Conservation (phyloP, 805 yeast species). For the Ogataea methanolica region DNA sequence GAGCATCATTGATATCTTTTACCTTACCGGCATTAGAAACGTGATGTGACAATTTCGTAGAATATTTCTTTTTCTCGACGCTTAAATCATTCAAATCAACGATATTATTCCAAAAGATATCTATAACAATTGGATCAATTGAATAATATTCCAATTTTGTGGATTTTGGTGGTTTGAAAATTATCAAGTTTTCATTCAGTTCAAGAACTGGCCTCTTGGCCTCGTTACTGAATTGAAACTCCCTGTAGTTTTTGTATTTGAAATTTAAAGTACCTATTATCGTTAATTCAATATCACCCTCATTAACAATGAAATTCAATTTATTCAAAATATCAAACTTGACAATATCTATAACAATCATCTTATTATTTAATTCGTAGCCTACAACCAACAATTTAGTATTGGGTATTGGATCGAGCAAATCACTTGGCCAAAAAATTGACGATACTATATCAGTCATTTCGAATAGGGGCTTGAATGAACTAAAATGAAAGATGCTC, state of each 20-base stretch:
- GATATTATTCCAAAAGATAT: constrained; percentile 36
- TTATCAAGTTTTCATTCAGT: constrained; percentile 30
- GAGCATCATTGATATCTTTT: constrained; percentile 21
- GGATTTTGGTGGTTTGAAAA: constrained; percentile 71
- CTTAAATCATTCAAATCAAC: constrained; percentile 7
- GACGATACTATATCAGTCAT: constrained; percentile 4
- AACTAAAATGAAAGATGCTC: background rate
- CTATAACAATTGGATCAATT: constrained; percentile 63
- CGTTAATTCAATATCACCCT: constrained; percentile 18
- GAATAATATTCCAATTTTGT: constrained; percentile 74
- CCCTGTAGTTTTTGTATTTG: constrained; percentile 9
- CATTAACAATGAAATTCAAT: constrained; percentile 11
- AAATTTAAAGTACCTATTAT: constrained; percentile 26
- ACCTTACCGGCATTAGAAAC: constrained; percentile 9
- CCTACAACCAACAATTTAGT: constrained; percentile 24
- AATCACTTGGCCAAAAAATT: constrained; percentile 30
- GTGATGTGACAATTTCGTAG: constrained; percentile 26
- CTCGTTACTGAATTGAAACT: constrained; percentile 12
- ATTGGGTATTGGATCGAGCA: constrained; percentile 4
- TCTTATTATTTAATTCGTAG: constrained; percentile 19
- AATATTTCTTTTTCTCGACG: constrained; percentile 18
- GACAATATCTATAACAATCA: constrained; percentile 24
- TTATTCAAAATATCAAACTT: constrained; percentile 11
- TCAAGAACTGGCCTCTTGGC: constrained; percentile 13
- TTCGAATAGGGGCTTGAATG: background rate